Evolutionary conservation across 208 protist genomes (phyloP).

Genomic region (Trypanosoma boissoni): DNA sequence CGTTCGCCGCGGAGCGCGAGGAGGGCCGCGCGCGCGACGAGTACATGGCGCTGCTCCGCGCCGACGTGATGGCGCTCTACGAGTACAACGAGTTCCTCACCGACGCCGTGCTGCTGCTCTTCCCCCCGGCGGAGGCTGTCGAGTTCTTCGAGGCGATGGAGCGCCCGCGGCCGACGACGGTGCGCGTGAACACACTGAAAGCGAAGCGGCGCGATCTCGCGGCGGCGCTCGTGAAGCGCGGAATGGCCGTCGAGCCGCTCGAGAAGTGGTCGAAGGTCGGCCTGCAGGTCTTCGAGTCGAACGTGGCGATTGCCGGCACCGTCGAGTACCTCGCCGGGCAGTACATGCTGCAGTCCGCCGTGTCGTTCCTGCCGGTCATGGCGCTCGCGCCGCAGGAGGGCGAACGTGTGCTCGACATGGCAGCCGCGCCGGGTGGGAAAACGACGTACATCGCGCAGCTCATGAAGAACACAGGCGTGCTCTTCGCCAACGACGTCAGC

Average conservation of each 20-base stretch:
- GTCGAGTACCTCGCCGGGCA: conserved; percentile 99
- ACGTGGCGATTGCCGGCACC: conserved; percentile 98
- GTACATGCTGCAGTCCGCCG: conserved; percentile 99
- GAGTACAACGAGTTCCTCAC: conserved; percentile 96
- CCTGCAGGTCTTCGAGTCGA: conserved; percentile 97
- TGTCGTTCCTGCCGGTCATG: conserved; percentile 98
- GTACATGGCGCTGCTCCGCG: conserved; percentile 89
- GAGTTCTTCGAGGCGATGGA: conserved; percentile 98
- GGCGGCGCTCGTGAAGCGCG: conserved; percentile 93
- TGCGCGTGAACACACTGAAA: conserved; percentile 99
- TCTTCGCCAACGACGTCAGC: conserved; percentile 99
- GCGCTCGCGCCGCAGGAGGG: conserved; percentile 94
- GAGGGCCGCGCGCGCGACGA: conserved; percentile 82
- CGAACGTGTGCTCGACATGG: conserved; percentile 98
- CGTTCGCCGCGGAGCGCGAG: conserved; percentile 91
- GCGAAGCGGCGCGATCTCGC: conserved; percentile 94
- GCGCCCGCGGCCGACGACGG: conserved; percentile 96
- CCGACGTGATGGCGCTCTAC: conserved; percentile 94
- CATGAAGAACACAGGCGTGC: conserved; percentile 98
- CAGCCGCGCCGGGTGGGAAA: conserved; percentile 98
- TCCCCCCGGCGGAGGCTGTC: conserved; percentile 90
- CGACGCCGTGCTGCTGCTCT: conserved; percentile 93
- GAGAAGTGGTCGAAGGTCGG: conserved; percentile 97
- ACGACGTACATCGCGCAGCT: conserved; percentile 97
- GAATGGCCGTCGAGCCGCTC: conserved; percentile 97